A percentile compares a stretch with the other conserved stretches of the same genome.
phyloP scores from a whole-genome alignment of 2,329 filamentous ascomycete species.

The Cercospora sp. region DNA sequence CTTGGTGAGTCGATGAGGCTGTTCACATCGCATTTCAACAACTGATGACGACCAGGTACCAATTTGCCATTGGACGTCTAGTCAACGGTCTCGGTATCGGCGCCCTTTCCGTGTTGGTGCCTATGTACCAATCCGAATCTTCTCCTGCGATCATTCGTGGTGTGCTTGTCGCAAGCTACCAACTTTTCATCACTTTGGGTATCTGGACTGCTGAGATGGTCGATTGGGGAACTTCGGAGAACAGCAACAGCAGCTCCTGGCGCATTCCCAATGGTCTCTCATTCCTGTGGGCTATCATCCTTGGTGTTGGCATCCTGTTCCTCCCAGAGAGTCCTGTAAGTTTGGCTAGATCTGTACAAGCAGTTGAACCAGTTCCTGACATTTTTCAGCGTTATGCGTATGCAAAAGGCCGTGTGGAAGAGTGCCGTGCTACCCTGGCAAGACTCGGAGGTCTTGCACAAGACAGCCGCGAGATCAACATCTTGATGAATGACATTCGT shows the following conservation, averaged over 20 bases:
- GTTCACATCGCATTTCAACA: neutral
- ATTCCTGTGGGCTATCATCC: slow-evolving; percentile 38
- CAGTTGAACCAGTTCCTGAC: neutral
- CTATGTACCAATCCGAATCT: slow-evolving; percentile 68
- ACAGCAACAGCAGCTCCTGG: slow-evolving; percentile 31
- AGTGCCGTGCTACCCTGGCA: slow-evolving; percentile 36
- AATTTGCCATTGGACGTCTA: slow-evolving; percentile 52
- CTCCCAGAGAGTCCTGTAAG: slow-evolving; percentile 35
- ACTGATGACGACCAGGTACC: slow-evolving; percentile 23
- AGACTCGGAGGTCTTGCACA: slow-evolving; percentile 33
- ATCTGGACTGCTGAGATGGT: slow-evolving; percentile 42
- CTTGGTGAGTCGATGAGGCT: slow-evolving; percentile 35
- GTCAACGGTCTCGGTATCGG: slow-evolving; percentile 48
- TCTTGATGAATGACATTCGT: slow-evolving; percentile 36
- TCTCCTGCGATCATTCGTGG: slow-evolving; percentile 64
- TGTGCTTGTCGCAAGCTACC: slow-evolving; percentile 57
- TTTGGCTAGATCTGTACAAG: neutral
- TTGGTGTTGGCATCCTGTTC: slow-evolving; percentile 39
- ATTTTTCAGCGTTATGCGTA: slow-evolving; percentile 32
- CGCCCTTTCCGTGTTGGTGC: slow-evolving; percentile 58
- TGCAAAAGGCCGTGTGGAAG: slow-evolving; percentile 36
- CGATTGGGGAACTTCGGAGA: slow-evolving; percentile 35
- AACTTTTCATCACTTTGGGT: slow-evolving; percentile 50
- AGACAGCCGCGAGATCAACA: slow-evolving; percentile 32
- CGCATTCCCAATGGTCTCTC: slow-evolving; percentile 38